A percentile compares a stretch with the other conserved stretches of the same genome.
Evolutionary conservation across 371 early-diverging fungal genomes (phyloP).

Genomic region (Rhizopus sp.): DNA sequence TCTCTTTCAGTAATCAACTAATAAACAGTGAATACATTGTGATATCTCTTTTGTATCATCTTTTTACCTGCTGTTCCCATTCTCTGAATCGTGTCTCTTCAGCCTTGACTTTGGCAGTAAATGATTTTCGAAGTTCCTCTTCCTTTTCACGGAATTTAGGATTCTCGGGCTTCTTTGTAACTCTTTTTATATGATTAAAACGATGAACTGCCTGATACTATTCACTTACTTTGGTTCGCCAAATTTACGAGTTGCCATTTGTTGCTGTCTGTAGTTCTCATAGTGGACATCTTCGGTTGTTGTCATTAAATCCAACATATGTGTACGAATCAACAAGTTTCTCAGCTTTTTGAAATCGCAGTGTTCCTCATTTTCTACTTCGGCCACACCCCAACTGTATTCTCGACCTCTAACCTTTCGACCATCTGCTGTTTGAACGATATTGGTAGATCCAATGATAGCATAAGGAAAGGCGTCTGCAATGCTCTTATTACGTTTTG

Average conservation of each 20-base stretch:
- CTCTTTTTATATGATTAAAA: not conserved
- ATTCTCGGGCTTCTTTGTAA: constrained; percentile 68
- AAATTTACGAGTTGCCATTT: constrained; percentile 82
- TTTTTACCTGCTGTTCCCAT: constrained; percentile 91
- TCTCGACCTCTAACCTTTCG: constrained; percentile 82
- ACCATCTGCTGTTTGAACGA: constrained; percentile 77
- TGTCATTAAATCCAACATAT: constrained; percentile 91
- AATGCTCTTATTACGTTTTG: constrained; percentile 77
- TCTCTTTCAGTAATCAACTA: constrained; percentile 94
- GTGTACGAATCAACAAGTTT: constrained; percentile 86
- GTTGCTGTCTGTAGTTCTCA: constrained; percentile 82
- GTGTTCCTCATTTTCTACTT: constrained; percentile 88
- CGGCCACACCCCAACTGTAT: constrained; percentile 94
- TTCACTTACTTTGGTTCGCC: constrained; percentile 68
- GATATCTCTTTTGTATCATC: not conserved
- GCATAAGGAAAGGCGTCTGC: constrained; percentile 92
- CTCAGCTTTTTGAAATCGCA: constrained; percentile 95
- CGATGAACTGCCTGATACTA: not conserved
- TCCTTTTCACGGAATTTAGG: constrained; percentile 87
- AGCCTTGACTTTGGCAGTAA: constrained; percentile 91
- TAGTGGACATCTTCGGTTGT: constrained; percentile 91
- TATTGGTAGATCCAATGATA: constrained; percentile 87
- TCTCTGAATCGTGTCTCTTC: constrained; percentile 95
- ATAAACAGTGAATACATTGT: not conserved
- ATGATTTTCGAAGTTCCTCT: constrained; percentile 83